Percentiles rank a stretch among this genome's conserved stretches.
Evolutionary conservation across 805 yeast genomes (phyloP).

Genomic region (Pichia heedii): DNA sequence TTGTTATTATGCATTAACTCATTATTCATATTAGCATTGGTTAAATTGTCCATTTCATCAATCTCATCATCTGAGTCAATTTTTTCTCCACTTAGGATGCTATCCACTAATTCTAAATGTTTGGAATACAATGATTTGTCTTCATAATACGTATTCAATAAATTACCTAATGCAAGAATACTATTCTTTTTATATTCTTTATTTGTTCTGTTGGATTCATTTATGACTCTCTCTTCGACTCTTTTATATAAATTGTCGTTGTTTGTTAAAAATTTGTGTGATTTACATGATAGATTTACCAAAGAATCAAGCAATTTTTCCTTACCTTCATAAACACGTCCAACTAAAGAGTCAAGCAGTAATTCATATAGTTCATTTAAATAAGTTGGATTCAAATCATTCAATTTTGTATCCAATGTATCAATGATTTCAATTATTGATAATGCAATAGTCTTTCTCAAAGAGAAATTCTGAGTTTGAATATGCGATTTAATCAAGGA

Average conservation of each 20-base stretch:
- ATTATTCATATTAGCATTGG: slow-evolving; percentile 15
- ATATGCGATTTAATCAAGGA: slow-evolving; percentile 41
- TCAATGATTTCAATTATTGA: slow-evolving; percentile 53
- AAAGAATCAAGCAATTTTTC: slow-evolving; percentile 66
- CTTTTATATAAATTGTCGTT: slow-evolving; percentile 26
- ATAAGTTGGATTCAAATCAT: slow-evolving; percentile 12
- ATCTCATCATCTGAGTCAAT: slow-evolving; percentile 30
- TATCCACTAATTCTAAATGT: slow-evolving; percentile 29
- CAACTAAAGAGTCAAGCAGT: slow-evolving; percentile 53
- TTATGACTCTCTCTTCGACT: slow-evolving; percentile 37
- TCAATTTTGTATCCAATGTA: slow-evolving; percentile 28
- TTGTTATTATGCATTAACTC: slow-evolving; percentile 1
- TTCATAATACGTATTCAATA: slow-evolving; percentile 24
- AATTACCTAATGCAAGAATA: slow-evolving; percentile 44
- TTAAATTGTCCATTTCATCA: slow-evolving; percentile 5
- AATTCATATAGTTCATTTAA: slow-evolving; percentile 37
- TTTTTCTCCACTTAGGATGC: slow-evolving; percentile 13
- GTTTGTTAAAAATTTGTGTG: slow-evolving; percentile 27
- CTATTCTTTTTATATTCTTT: slow-evolving; percentile 52
- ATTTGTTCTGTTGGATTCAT: slow-evolving; percentile 63
- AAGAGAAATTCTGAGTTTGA: slow-evolving; percentile 46
- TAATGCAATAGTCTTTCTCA: slow-evolving; percentile 63
- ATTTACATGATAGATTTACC: slow-evolving; percentile 45
- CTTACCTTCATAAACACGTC: slow-evolving; percentile 86
- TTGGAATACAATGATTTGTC: slow-evolving; percentile 26